Percentiles rank a stretch among this genome's conserved stretches.
These are phyloP conservation scores for Cryphonectria japonica DNA, from an alignment of 2,329 filamentous ascomycete genomes.

Conservation along the genomic window DNA sequence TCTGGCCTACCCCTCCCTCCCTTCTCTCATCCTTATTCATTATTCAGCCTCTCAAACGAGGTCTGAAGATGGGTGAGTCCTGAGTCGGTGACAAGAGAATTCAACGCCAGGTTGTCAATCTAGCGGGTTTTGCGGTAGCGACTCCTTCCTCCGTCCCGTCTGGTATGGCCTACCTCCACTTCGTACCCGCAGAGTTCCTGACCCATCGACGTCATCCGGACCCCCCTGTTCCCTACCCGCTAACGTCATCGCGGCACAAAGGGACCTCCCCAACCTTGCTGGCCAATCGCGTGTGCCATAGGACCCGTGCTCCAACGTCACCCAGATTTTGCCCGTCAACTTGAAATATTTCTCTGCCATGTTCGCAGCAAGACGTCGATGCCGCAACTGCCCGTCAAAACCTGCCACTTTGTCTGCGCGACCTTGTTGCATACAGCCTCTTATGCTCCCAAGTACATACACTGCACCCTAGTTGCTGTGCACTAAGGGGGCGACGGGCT, in stretches of 20 bases:
- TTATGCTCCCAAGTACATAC: too few relatives aligned
- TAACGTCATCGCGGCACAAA: constrained; percentile 21
- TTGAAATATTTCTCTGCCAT: neutral
- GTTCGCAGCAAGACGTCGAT: neutral
- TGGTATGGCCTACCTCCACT: constrained; percentile 4
- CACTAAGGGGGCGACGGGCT: too few relatives aligned
- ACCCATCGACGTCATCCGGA: constrained; percentile 23
- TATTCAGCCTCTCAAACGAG: neutral
- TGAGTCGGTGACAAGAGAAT: neutral
- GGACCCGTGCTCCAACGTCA: constrained; percentile 6
- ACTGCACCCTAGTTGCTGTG: neutral
- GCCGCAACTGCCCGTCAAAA: neutral
- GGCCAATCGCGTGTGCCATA: constrained; percentile 11
- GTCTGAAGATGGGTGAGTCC: neutral
- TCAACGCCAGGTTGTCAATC: neutral
- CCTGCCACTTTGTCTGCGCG: neutral
- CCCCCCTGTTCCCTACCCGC: constrained; percentile 4
- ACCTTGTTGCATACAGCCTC: neutral
- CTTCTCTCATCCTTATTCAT: neutral
- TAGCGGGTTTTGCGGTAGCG: neutral
- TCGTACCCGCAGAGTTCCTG: neutral
- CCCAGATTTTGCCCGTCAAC: neutral
- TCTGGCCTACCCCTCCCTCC: too few relatives aligned
- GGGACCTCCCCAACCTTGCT: constrained; percentile 2
- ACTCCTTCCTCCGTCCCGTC: neutral